A percentile compares a stretch with the other conserved stretches of the same genome.
phyloP scores from a whole-genome alignment of 257 asterid species.

The Nyctanthes arbortristis region DNA sequence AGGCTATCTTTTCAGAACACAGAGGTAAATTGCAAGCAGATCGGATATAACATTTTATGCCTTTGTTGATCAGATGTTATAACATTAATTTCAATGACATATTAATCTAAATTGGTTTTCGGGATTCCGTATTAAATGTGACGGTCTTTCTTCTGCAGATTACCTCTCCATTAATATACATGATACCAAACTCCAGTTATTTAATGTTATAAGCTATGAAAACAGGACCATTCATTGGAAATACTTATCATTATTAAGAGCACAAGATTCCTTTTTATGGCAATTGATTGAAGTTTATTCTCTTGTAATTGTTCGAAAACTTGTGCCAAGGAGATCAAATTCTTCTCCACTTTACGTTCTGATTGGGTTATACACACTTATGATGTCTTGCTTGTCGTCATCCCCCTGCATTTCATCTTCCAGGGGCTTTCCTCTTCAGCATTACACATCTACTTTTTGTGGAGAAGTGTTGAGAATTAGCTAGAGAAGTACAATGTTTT shows the following conservation, averaged over 20 bases:
- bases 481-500: neutral
- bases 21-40: slow-evolving; percentile 46
- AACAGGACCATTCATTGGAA: neutral
- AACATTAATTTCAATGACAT: neutral
- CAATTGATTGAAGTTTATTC: neutral
- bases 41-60: neutral
- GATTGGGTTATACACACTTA: too few relatives aligned
- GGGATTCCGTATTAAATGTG: neutral
- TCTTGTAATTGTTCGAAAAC: neutral
- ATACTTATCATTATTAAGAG: neutral
- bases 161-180: too few relatives aligned
- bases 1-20: slow-evolving; percentile 89
- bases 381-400: too few relatives aligned
- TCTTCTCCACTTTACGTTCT: neutral
- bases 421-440: neutral
- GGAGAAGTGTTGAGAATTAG: neutral
- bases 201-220: neutral
- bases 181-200: neutral
- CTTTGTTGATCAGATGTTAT: neutral
- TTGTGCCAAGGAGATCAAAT: neutral
- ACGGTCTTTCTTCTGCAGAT: neutral
- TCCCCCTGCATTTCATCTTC: too few relatives aligned
- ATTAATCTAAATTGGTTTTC: neutral
- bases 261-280: neutral
- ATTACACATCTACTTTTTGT: too few relatives aligned